Evolutionary conservation across 2,329 filamentous ascomycete species (phyloP), one percentile per base, ranked within the genome.

Genomic region (Ophiostoma quercus): DNA sequence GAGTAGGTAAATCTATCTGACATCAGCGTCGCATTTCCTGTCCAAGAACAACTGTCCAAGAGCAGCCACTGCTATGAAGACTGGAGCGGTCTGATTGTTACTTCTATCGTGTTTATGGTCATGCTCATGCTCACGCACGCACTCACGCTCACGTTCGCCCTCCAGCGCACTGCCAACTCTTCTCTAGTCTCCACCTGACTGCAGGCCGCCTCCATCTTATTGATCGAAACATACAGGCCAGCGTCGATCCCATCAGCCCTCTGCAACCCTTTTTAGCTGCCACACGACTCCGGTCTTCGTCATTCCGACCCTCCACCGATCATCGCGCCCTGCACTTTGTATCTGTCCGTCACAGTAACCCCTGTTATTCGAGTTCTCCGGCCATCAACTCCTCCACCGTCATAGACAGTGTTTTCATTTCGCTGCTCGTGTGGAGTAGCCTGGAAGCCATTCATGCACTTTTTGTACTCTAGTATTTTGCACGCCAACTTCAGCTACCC

Each of bases 101-200:
- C 19, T 16, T 19, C 16, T 19, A 41, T 14, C 43, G 16, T 43
- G 16, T 14, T 47, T 14, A 16, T 47, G 43, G 5, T n/a, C 43
- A 19, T 47, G 43, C 19, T 47, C 43, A 5, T n/a, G 43, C 16
- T 47, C 43, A 4, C 16, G 43, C 16, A 19, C 43, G 19, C 19
- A 16, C 16, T 47, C 43, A 19, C 43, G 43, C 43, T 47, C 43
- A 47, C 43, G 19, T 63, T 68, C 43, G 19, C 43, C 43, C 43
- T n/a, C 43, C 43, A 47, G 43, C 16, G 43, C 43, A 47, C 16
- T 57, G 39, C 39, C 32, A 66, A 62, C 29, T 66, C 43, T 43
- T 54, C 67, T 62, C 54, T 29, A 54, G 65, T 70, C 69, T 29
- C 69, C 69, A 70, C 66, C 68, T 43, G 63, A 69, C 68, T 11